Conservation (phyloP, 306 rosid genomes). For the Rosa chinensis region DNA sequence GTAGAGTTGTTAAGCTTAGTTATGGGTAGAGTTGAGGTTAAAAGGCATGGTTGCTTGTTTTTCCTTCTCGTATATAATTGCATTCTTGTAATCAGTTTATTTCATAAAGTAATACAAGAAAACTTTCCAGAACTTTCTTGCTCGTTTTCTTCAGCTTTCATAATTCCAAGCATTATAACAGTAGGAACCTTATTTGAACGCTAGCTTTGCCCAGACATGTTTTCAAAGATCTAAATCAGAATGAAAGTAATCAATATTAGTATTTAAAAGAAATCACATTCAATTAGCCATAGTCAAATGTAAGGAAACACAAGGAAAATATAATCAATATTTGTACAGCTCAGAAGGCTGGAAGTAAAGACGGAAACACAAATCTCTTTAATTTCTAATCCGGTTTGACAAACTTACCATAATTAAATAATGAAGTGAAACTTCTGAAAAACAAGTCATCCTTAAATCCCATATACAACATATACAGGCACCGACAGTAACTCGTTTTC, state of each 20-base stretch:
- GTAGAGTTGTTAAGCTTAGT: no score
- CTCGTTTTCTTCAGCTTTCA: conserved; percentile 95
- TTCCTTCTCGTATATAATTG: no score
- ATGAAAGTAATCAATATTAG: neutral
- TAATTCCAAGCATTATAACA: conserved; percentile 79
- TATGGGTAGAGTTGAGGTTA: no score
- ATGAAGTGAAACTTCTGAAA: neutral
- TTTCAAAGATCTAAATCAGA: conserved; percentile 39
- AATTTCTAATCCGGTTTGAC: neutral
- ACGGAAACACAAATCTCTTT: neutral
- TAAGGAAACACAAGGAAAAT: neutral
- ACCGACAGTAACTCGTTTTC: neutral
- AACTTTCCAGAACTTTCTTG: no score
- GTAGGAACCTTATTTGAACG: conserved; percentile 94
- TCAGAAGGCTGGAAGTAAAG: no score
- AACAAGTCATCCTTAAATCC: neutral
- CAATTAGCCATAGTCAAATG: neutral
- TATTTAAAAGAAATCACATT: neutral
- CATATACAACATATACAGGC: neutral
- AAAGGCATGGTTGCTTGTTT: no score
- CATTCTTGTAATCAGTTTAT: no score
- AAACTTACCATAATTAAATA: neutral
- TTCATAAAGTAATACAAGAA: no score
- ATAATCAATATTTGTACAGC: neutral
- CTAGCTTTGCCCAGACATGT: conserved; percentile 85